These are phyloP conservation scores for Astrocystis sublimbata DNA, from an alignment of 495 filamentous ascomycete species.

Conservation along the genomic window DNA sequence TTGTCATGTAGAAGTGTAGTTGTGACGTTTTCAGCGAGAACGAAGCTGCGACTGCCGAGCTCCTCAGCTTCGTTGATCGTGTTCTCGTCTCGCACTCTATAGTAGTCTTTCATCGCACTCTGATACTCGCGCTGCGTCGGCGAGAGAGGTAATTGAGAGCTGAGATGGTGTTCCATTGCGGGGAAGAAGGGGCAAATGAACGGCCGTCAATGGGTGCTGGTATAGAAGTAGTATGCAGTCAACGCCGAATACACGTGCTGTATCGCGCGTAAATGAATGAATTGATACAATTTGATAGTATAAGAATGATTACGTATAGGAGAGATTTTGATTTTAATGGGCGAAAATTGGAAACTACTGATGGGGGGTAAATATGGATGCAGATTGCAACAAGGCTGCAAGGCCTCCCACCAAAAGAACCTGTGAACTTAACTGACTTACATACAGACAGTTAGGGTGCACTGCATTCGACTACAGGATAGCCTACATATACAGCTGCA, in stretches of 20 bases:
- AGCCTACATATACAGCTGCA: not conserved
- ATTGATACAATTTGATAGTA: too few species aligned
- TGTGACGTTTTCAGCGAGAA: not conserved
- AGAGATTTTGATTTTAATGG: too few species aligned
- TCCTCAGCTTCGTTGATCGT: conserved; percentile 7
- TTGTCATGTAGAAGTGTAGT: not conserved
- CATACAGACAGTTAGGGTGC: not conserved
- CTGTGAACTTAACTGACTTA: not conserved
- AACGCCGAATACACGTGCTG: not conserved
- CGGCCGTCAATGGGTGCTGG: not conserved
- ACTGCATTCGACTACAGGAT: not conserved
- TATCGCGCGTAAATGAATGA: too few species aligned
- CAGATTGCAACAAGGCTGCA: not conserved
- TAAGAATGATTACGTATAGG: too few species aligned
- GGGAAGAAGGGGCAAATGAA: not conserved
- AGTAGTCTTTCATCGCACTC: not conserved
- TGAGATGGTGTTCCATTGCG: not conserved
- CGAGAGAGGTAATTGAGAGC: not conserved
- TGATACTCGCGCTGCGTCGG: conserved; percentile 8
- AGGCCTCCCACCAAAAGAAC: not conserved
- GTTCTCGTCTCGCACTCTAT: conserved; percentile 3
- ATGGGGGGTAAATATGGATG: not conserved
- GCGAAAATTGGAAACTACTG: not conserved
- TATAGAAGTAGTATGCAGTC: not conserved
- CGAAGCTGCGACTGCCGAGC: not conserved